A percentile compares a stretch with the other conserved stretches of the same genome.
These are phyloP conservation scores for Fusarium zealandicum DNA, from an alignment of 2,329 filamentous ascomycete genomes.

Conservation along the genomic window DNA sequence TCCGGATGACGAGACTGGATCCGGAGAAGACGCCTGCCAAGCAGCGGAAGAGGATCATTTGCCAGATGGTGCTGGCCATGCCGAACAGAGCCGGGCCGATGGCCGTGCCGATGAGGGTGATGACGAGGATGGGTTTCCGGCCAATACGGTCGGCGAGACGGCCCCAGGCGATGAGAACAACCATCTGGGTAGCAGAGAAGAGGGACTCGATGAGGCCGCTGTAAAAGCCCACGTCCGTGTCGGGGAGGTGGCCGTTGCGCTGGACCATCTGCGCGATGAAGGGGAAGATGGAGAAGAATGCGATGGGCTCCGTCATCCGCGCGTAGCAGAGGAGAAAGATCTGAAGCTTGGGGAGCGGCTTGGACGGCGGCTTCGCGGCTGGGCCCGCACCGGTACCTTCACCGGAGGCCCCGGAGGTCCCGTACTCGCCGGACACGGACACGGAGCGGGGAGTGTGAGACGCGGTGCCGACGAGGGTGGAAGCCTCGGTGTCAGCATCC, in stretches of 20 bases:
- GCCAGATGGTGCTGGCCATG: slow-evolving; percentile 68
- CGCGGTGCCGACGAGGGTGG: slow-evolving; percentile 36
- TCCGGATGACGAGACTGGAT: slow-evolving; percentile 75
- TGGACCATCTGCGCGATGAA: slow-evolving; percentile 82
- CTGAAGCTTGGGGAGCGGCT: slow-evolving; percentile 59
- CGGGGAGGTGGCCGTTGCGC: slow-evolving; percentile 66
- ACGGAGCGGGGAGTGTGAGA: slow-evolving; percentile 17
- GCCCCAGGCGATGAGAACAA: slow-evolving; percentile 81
- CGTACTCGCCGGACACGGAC: slow-evolving; percentile 10
- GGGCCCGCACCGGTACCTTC: slow-evolving; percentile 1
- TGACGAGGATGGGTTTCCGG: slow-evolving; percentile 75
- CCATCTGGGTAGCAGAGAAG: slow-evolving; percentile 78
- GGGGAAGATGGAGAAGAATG: slow-evolving; percentile 85
- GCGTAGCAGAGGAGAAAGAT: slow-evolving; percentile 77
- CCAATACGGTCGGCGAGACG: slow-evolving; percentile 67
- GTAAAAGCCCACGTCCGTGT: slow-evolving; percentile 80
- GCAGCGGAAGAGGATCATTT: slow-evolving; percentile 78
- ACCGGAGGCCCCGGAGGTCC: slow-evolving; percentile 17
- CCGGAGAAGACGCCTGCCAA: slow-evolving; percentile 77
- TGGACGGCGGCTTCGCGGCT: slow-evolving; percentile 8
- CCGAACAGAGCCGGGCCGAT: slow-evolving; percentile 72
- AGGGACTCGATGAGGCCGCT: slow-evolving; percentile 76
- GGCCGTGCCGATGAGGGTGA: slow-evolving; percentile 69
- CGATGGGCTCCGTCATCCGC: slow-evolving; percentile 75
- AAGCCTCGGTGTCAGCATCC: slow-evolving; percentile 38